phyloP scores from a whole-genome alignment of 192 early-diverging fungal species.

The Coemansia sp. region DNA sequence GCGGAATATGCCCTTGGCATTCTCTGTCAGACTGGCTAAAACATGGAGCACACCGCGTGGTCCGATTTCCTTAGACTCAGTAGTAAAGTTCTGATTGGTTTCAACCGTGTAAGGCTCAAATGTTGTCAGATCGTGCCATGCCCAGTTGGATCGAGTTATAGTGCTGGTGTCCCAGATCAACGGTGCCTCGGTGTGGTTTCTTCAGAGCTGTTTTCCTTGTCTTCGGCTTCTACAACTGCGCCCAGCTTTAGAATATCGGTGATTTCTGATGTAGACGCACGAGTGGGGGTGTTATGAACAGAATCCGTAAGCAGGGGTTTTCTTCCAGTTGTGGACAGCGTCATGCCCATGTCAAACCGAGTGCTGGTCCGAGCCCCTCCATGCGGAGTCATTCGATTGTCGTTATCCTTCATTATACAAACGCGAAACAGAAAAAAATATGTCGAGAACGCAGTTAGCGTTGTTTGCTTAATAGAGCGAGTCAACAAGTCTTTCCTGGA shows the following conservation, averaged over 20 bases:
- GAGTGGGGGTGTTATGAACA: conserved; percentile 25
- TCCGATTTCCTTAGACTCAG: conserved; percentile 57
- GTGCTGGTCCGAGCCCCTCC: conserved; percentile 9
- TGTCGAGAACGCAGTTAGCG: not conserved
- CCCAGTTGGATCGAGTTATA: conserved; percentile 70
- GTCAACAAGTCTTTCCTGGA: not conserved
- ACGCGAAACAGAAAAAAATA: conserved; percentile 1
- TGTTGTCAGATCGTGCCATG: conserved; percentile 91
- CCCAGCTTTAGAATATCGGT: conserved; percentile 42
- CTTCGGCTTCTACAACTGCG: conserved; percentile 36
- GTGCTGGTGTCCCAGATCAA: conserved; percentile 83
- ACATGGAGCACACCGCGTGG: conserved; percentile 76
- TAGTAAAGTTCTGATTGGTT: conserved; percentile 75
- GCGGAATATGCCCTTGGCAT: conserved; percentile 81
- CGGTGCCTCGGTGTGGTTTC: conserved; percentile 84
- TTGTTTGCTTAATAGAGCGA: not conserved
- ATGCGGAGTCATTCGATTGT: conserved; percentile 16
- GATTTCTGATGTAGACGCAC: conserved; percentile 20
- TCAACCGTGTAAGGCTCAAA: conserved; percentile 79
- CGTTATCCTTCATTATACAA: conserved; percentile 3
- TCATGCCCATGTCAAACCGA: conserved; percentile 48
- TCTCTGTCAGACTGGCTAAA: conserved; percentile 74
- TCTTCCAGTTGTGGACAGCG: conserved; percentile 37
- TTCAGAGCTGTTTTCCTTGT: conserved; percentile 52
- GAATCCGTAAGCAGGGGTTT: conserved; percentile 33